These are phyloP conservation scores for Vigna trinervia DNA, from an alignment of 306 rosid species.

Conservation along the genomic window DNA sequence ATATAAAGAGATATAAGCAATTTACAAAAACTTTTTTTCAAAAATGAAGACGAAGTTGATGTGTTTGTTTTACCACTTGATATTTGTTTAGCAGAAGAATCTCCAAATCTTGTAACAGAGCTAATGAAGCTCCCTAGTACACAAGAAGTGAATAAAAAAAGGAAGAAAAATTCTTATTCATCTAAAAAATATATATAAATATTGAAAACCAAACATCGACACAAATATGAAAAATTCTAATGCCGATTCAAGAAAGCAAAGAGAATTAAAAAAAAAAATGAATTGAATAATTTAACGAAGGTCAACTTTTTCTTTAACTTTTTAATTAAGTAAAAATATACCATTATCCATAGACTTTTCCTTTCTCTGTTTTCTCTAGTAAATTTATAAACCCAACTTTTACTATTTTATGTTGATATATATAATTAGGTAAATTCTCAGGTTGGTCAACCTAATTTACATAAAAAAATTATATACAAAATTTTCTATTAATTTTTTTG, in stretches of 20 bases:
- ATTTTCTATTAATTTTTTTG: no score
- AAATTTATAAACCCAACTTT: neutral
- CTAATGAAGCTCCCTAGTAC: slow-evolving; percentile 71
- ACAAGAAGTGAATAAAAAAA: slow-evolving; percentile 45
- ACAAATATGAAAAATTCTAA: no score
- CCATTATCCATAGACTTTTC: neutral
- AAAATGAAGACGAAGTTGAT: neutral
- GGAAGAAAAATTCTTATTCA: neutral
- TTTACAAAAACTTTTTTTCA: neutral
- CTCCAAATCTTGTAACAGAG: slow-evolving; percentile 82
- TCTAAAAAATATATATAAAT: no score
- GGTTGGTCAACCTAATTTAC: neutral
- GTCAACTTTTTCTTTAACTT: neutral
- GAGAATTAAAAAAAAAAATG: no score
- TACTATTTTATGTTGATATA: neutral
- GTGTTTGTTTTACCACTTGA: slow-evolving; percentile 68
- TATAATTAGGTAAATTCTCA: neutral
- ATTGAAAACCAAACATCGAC: no score
- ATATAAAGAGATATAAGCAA: slow-evolving; percentile 2
- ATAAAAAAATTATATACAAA: neutral
- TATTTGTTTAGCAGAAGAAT: slow-evolving; percentile 68
- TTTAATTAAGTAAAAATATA: neutral
- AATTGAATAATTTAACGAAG: no score
- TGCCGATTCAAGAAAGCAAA: no score
- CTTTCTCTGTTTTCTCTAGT: neutral